Evolutionary conservation across 2,329 filamentous ascomycete species (phyloP).

Genomic region (Trichoderma arundinaceum): DNA sequence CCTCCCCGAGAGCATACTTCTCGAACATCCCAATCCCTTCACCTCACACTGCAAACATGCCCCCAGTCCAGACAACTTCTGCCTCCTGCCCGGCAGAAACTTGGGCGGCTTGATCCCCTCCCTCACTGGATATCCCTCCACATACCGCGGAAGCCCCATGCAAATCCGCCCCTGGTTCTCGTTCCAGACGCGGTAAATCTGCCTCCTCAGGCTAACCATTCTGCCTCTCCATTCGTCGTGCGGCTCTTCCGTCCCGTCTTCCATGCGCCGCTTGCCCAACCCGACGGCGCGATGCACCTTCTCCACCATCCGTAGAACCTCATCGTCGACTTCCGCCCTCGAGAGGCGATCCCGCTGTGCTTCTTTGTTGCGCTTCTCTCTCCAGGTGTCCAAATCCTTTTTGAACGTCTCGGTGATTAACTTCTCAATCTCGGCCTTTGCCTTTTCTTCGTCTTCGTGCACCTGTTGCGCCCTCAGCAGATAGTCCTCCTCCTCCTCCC

Average conservation of each 20-base stretch:
- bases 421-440: neutral
- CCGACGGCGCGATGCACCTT: neutral
- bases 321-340: conserved; percentile 13
- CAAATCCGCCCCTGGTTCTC: conserved; percentile 25
- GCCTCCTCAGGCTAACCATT: neutral
- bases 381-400: neutral
- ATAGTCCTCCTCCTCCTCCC: neutral
- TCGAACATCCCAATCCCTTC: conserved; percentile 38
- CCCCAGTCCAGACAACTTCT: neutral
- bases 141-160: conserved; percentile 35
- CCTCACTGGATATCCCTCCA: conserved; percentile 40
- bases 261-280: neutral
- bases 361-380: neutral
- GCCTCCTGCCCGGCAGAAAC: conserved; percentile 30
- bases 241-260: conserved; percentile 14
- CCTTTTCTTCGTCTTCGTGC: neutral
- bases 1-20: conserved; percentile 40
- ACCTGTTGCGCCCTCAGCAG: neutral
- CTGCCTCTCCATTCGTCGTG: conserved; percentile 9
- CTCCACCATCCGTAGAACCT: conserved; percentile 13
- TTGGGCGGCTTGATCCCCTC: conserved; percentile 32
- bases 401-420: neutral
- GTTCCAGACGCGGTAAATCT: conserved; percentile 30
- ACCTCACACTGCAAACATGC: conserved; percentile 39
- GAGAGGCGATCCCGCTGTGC: neutral